Percentiles rank a stretch among this genome's conserved stretches.
Conservation (phyloP, 192 early-diverging fungal species). For the Funneliformis geosporum region DNA sequence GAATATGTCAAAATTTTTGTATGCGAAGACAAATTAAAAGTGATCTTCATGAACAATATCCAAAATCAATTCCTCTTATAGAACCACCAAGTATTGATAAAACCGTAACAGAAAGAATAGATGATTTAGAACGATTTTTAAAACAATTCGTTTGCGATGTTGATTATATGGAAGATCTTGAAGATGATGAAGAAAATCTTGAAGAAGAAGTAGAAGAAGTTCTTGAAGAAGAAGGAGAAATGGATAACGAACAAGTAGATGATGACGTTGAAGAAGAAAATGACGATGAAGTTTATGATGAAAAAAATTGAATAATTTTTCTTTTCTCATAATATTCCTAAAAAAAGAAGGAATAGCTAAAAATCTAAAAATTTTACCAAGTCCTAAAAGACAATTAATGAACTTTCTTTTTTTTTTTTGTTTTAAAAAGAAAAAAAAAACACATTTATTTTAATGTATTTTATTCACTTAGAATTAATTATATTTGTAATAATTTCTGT, state of each 20-base stretch:
- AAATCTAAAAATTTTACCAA: no score
- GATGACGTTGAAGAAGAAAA: not conserved
- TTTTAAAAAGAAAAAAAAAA: no score
- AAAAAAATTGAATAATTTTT: no score
- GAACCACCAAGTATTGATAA: not conserved
- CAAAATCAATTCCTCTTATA: conserved; percentile 17
- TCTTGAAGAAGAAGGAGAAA: not conserved
- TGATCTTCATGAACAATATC: conserved; percentile 12
- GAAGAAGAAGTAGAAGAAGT: not conserved
- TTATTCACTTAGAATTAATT: no score
- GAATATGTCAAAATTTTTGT: conserved; percentile 6
- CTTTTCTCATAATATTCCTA: no score
- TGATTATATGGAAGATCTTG: not conserved
- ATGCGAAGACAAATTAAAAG: not conserved
- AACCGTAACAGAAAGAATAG: not conserved
- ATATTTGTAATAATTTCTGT: no score
- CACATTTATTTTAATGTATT: no score
- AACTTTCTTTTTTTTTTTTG: no score
- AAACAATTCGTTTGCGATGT: conserved; percentile 21
- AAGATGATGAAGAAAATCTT: not conserved
- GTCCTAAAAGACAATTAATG: no score
- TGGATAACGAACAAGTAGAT: no score
- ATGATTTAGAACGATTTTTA: conserved; percentile 24
- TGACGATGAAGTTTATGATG: not conserved
- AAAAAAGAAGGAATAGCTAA: no score